Evolutionary conservation across 2,329 filamentous ascomycete genomes (phyloP).

Genomic region (Ophiostoma perfectum): DNA sequence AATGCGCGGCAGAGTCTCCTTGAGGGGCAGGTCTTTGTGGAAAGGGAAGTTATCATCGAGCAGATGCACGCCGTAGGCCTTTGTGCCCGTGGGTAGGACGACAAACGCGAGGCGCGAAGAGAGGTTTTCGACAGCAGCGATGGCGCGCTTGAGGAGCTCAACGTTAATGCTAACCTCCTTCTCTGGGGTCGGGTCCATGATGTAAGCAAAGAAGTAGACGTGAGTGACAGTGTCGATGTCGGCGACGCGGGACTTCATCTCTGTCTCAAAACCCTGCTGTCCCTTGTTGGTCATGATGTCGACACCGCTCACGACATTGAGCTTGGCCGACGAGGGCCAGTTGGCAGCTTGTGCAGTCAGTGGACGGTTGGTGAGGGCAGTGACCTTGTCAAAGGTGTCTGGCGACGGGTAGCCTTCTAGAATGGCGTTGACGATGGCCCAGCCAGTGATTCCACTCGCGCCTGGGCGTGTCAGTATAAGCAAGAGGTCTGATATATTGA

Average conservation of each 20-base stretch:
- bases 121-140: constrained; percentile 36
- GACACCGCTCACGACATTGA: constrained; percentile 35
- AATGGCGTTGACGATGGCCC: constrained; percentile 45
- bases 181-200: constrained; percentile 34
- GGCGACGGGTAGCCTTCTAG: constrained; percentile 42
- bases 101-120: constrained; percentile 37
- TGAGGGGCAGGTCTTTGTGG: neutral
- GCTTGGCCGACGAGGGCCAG: constrained; percentile 32
- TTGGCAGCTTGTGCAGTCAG: constrained; percentile 29
- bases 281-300: constrained; percentile 33
- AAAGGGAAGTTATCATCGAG: constrained; percentile 20
- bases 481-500: too few species aligned
- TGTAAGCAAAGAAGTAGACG: constrained; percentile 41
- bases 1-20: constrained; percentile 33
- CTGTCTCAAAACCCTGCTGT: constrained; percentile 23
- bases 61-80: constrained; percentile 36
- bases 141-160: constrained; percentile 36
- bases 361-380: constrained; percentile 45
- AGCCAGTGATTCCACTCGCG: constrained; percentile 45
- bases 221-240: constrained; percentile 38
- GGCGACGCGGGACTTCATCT: constrained; percentile 31
- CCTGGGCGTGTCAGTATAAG: neutral
- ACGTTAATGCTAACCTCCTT: constrained; percentile 36
- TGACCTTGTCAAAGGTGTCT: constrained; percentile 41
- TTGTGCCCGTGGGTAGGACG: constrained; percentile 40